Conservation (phyloP, 2,329 filamentous ascomycete species). For the Zopfia rhizophila region DNA sequence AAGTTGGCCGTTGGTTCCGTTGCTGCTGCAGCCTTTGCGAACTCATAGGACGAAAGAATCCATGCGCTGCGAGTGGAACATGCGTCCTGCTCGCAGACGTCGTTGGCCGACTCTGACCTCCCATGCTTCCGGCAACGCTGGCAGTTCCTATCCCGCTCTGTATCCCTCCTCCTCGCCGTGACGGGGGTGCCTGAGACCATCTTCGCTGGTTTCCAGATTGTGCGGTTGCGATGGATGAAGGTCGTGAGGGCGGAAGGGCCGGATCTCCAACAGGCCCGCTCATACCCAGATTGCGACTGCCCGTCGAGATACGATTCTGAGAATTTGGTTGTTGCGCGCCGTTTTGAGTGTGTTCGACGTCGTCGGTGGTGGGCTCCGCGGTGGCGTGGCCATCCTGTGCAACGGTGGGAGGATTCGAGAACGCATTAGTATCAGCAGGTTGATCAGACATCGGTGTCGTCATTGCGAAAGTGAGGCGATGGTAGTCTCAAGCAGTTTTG, state of each 20-base stretch:
- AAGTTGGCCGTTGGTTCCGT: slow-evolving; percentile 68
- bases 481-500: slow-evolving; percentile 31
- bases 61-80: slow-evolving; percentile 87
- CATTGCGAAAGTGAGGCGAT: slow-evolving; percentile 43
- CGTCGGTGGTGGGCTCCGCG: slow-evolving; percentile 69
- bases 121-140: slow-evolving; percentile 57
- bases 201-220: slow-evolving; percentile 54
- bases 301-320: slow-evolving; percentile 45
- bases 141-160: slow-evolving; percentile 39
- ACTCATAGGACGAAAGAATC: slow-evolving; percentile 97
- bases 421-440: slow-evolving; percentile 21
- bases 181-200: slow-evolving; percentile 66
- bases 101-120: slow-evolving; percentile 58
- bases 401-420: slow-evolving; percentile 29
- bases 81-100: slow-evolving; percentile 84
- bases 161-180: slow-evolving; percentile 62
- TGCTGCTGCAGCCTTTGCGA: slow-evolving; percentile 94
- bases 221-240: slow-evolving; percentile 54
- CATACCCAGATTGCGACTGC: slow-evolving; percentile 49
- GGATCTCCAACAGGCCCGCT: slow-evolving; percentile 60
- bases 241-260: slow-evolving; percentile 60
- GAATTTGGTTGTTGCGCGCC: slow-evolving; percentile 22
- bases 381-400: slow-evolving; percentile 74
- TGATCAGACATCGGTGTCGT: slow-evolving; percentile 34
- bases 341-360: slow-evolving; percentile 54